Percentiles rank a stretch among this genome's conserved stretches.
Evolutionary conservation across 257 asterid genomes (phyloP).

Genomic region (Nicotiana benthamiana): DNA sequence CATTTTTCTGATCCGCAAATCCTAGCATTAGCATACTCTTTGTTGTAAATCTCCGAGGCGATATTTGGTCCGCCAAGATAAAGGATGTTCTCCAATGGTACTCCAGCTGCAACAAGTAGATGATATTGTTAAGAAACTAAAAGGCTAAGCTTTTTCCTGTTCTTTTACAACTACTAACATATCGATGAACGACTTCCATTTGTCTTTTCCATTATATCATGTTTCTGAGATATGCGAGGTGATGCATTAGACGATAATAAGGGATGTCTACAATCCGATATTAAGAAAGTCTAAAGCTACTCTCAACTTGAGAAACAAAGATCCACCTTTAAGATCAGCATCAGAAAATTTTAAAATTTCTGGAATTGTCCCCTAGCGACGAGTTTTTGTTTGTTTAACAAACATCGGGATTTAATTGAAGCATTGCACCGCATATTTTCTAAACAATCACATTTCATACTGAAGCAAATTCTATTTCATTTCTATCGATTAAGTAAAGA

Average conservation of each 20-base stretch:
- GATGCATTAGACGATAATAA: neutral
- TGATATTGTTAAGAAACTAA: slow-evolving; percentile 4
- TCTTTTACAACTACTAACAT: neutral
- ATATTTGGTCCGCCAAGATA: slow-evolving; percentile 91
- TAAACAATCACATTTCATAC: neutral
- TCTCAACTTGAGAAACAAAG: neutral
- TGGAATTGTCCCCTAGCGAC: neutral
- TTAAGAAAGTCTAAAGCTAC: neutral
- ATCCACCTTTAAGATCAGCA: neutral
- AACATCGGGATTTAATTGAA: neutral
- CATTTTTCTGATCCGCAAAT: slow-evolving; percentile 81
- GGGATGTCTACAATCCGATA: neutral
- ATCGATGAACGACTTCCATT: neutral
- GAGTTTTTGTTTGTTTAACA: neutral
- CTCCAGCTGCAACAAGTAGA: slow-evolving; percentile 42
- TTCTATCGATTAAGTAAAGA: neutral
- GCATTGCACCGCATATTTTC: neutral
- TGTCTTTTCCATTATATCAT: no score
- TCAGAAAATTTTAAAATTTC: neutral
- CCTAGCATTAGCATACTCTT: slow-evolving; percentile 89
- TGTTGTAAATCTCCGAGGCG: slow-evolving; percentile 85
- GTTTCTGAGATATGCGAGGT: neutral
- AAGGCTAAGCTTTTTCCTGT: neutral
- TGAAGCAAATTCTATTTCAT: neutral
- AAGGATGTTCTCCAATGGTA: slow-evolving; percentile 67